Base-by-base conservation (phyloP, 352 stramenopile genomes). In the Phytopythium helicoides region DNA sequence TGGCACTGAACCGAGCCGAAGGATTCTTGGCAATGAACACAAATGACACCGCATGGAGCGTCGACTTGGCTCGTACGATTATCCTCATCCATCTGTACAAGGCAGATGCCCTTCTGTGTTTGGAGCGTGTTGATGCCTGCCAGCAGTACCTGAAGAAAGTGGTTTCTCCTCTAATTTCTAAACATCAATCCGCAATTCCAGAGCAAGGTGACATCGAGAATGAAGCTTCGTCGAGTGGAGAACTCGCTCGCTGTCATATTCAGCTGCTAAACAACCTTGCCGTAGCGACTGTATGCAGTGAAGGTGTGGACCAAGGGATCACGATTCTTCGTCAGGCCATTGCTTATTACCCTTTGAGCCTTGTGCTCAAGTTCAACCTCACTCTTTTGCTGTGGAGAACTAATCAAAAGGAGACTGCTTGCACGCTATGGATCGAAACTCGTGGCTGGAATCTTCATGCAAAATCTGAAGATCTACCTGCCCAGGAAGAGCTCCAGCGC, bases 181-280 rank as follows among this genome's bases (percentile, higher is more conserved):
- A 50, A 6, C 19, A 53, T 1, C 36, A 33, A 0, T 25, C 60
- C 18, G 16, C n/a, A 6, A 7, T 23, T 7, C 2, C 36, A 8
- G 12, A 22, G 8, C 35, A 3, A 14, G 10, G 15, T n/a, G 36
- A 22, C 36, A 41, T 21, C 8, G 14, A 41, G 6, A 3, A 3
- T 4, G 8, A 12, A 10, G 5, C 6, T 11, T 39, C 18, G 19
- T 3, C 21, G 19, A 35, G 46, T 2, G 46, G 44, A 46, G 76
- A 88, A 42, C 23, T 86, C n/a, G 2, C 10, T 21, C 18, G 52
- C 5, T 76, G 69, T 42, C 80, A 89, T 41, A 58, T 60, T 1
- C 78, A 90, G 19, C 37, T 94, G 14, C 48, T 92, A 6, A 92
- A 92, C 59, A 95, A 95, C 54, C 40, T 93, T 16, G 82, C 85